These are phyloP conservation scores for Dryas drummondii DNA, from an alignment of 306 rosid genomes.

Conservation along the genomic window DNA sequence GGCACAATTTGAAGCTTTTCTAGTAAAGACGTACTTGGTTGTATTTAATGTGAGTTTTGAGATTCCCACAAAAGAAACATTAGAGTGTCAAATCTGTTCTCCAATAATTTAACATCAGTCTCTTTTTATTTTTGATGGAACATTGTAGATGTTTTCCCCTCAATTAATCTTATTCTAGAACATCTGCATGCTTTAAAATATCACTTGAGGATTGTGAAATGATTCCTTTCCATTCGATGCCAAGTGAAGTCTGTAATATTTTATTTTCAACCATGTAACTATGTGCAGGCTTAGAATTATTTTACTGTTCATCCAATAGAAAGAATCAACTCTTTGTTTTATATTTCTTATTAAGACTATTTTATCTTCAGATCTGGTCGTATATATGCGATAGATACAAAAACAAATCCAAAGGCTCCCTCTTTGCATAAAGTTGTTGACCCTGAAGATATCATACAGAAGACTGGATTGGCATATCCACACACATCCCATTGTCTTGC, in stretches of 20 bases:
- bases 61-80: background rate
- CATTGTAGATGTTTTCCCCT: background rate
- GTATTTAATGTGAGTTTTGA: background rate
- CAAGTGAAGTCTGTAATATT: background rate
- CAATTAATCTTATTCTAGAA: background rate
- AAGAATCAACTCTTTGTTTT: background rate
- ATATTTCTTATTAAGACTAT: conserved; percentile 12
- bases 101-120: background rate
- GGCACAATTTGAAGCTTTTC: background rate
- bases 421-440: conserved; percentile 82
- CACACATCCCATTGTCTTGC: conserved; percentile 98
- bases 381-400: conserved; percentile 72
- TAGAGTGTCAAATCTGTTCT: background rate
- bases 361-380: conserved; percentile 74
- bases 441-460: conserved; percentile 53
- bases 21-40: background rate
- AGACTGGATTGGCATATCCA: conserved; percentile 91
- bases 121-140: background rate
- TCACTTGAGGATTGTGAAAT: background rate
- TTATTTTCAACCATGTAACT: background rate
- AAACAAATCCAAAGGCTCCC: conserved; percentile 75
- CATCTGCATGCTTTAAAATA: background rate
- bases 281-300: background rate
- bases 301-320: background rate
- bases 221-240: background rate